phyloP scores from a whole-genome alignment of 495 filamentous ascomycete genomes.

The Hyaloscypha variabilis region DNA sequence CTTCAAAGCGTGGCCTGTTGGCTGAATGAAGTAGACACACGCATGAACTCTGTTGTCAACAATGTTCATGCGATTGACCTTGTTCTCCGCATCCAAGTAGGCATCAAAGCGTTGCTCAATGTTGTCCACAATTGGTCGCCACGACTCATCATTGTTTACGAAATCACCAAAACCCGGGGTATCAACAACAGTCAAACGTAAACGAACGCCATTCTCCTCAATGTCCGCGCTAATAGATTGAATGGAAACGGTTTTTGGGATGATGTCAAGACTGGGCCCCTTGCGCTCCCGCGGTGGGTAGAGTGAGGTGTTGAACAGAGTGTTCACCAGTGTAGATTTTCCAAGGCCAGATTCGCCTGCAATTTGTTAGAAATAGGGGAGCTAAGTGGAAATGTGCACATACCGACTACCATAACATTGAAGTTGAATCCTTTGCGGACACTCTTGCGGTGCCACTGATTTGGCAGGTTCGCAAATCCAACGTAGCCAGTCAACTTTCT shows the following conservation, averaged over 20 bases:
- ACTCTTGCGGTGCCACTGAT: conserved; percentile 99
- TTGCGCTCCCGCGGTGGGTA: conserved; percentile 99
- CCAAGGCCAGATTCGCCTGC: conserved; percentile 97
- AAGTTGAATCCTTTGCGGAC: conserved; percentile 99
- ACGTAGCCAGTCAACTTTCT: conserved; percentile 98
- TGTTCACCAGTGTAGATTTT: conserved; percentile 99
- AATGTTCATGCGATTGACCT: conserved; percentile 99
- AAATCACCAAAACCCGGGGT: conserved; percentile 99
- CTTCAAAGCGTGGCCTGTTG: conserved; percentile 98
- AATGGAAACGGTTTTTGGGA: conserved; percentile 98
- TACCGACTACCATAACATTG: conserved; percentile 99
- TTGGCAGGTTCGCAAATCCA: conserved; percentile 97
- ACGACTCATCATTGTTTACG: conserved; percentile 99
- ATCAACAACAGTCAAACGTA: conserved; percentile 95
- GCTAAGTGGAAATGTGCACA: conserved; percentile 32
- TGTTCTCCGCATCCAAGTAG: conserved; percentile 98
- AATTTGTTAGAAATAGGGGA: conserved; percentile 19
- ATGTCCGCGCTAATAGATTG: conserved; percentile 99
- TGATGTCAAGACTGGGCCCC: conserved; percentile 93
- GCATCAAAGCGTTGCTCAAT: conserved; percentile 98
- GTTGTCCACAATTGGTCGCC: conserved; percentile 98
- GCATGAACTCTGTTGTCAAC: conserved; percentile 98
- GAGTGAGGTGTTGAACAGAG: conserved; percentile 97
- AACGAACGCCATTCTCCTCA: conserved; percentile 97
- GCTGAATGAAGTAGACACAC: conserved; percentile 99